phyloP scores from a whole-genome alignment of 169 alveolate species.

The Theileria parva region DNA sequence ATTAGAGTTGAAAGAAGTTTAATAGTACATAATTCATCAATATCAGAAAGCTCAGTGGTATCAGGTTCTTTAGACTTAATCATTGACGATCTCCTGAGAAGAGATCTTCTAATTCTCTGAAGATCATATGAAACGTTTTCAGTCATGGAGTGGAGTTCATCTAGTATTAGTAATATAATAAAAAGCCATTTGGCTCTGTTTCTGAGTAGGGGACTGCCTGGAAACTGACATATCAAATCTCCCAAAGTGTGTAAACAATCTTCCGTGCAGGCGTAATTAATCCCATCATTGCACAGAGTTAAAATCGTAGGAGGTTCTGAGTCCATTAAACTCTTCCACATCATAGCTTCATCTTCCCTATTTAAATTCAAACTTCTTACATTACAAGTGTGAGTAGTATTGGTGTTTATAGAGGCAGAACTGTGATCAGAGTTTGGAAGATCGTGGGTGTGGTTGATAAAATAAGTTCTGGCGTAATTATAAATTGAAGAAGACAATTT shows the following conservation, averaged over 20 bases:
- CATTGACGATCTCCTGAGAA: slow-evolving; percentile 19
- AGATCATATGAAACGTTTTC: slow-evolving; percentile 61
- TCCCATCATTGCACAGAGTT: slow-evolving; percentile 25
- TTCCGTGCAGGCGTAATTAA: slow-evolving; percentile 37
- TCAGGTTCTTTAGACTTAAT: slow-evolving; percentile 4
- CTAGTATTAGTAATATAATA: slow-evolving; percentile 38
- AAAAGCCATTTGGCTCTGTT: slow-evolving; percentile 52
- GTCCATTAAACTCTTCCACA: slow-evolving; percentile 15
- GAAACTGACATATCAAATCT: slow-evolving; percentile 34
- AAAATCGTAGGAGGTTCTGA: slow-evolving; percentile 45
- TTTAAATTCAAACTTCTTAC: not conserved
- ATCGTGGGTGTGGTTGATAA: not conserved
- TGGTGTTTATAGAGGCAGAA: not conserved
- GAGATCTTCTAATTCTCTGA: slow-evolving; percentile 49
- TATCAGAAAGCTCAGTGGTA: not conserved
- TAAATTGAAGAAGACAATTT: not conserved
- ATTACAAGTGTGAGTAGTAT: not conserved
- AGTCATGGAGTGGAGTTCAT: slow-evolving; percentile 56
- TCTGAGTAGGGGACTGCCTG: slow-evolving; percentile 32
- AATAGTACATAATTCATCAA: slow-evolving; percentile 9
- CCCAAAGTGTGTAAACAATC: slow-evolving; percentile 32
- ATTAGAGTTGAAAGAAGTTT: slow-evolving; percentile 34
- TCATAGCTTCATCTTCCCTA: slow-evolving; percentile 8
- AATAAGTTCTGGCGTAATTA: slow-evolving; percentile 11
- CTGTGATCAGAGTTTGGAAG: not conserved